Percentiles rank a stretch among this genome's conserved stretches.
Conservation (phyloP, 768 basidiomycete genomes). For the Pilatotrama ljubarskyi region DNA sequence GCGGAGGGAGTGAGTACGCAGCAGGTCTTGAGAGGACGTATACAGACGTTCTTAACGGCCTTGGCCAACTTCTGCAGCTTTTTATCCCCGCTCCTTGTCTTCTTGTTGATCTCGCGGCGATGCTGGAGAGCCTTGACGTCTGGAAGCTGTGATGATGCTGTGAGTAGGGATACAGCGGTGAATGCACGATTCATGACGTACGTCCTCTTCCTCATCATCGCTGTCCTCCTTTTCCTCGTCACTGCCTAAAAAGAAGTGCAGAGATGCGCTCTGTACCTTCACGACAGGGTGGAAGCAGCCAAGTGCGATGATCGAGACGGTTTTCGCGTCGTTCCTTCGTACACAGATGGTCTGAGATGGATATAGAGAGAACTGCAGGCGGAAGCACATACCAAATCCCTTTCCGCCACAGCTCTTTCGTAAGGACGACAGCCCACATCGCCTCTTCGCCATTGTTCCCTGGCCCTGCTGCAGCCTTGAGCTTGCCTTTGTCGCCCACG, state of each 20-base stretch:
- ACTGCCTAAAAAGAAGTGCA: slow-evolving; percentile 95
- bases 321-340: slow-evolving; percentile 82
- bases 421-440: slow-evolving; percentile 95
- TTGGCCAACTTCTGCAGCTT: slow-evolving; percentile 76
- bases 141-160: slow-evolving; percentile 44
- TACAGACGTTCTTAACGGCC: slow-evolving; percentile 66
- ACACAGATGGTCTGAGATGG: not conserved
- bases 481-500: slow-evolving; percentile 80
- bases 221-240: slow-evolving; percentile 76
- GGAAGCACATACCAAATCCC: slow-evolving; percentile 66
- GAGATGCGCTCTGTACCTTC: slow-evolving; percentile 92
- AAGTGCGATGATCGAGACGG: slow-evolving; percentile 87
- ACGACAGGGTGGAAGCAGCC: slow-evolving; percentile 92
- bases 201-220: slow-evolving; percentile 62
- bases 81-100: slow-evolving; percentile 79
- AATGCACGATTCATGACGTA: not conserved
- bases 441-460: slow-evolving; percentile 73
- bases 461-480: slow-evolving; percentile 43
- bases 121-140: slow-evolving; percentile 80
- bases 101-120: slow-evolving; percentile 91
- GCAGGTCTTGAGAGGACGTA: not conserved
- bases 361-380: not conserved
- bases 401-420: slow-evolving; percentile 93
- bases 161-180: no score
- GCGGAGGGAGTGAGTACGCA: not conserved